Evolutionary conservation across 768 basidiomycete genomes (phyloP).

Genomic region (Boletellus sp.): DNA sequence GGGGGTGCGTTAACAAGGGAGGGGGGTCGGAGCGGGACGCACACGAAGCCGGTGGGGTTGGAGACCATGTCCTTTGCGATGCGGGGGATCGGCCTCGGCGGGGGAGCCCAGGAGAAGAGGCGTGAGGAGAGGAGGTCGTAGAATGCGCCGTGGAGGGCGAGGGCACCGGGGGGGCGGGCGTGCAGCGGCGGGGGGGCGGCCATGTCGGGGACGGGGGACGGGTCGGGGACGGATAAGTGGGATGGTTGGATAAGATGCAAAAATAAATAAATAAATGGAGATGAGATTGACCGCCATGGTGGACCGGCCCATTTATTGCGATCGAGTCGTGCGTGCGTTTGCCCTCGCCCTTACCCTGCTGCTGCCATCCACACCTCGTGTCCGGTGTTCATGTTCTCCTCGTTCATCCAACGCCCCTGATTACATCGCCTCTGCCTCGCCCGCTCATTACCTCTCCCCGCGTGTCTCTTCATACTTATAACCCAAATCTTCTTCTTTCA

Average conservation of each 20-base stretch:
- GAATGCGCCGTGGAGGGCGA: conserved; percentile 80
- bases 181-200: neutral
- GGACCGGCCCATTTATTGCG: conserved; percentile 28
- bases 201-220: conserved; percentile 6
- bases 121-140: conserved; percentile 76
- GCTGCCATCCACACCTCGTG: conserved; percentile 47
- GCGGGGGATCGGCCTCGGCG: conserved; percentile 52
- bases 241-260: no score
- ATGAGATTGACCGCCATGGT: neutral
- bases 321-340: conserved; percentile 23
- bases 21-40: conserved; percentile 33
- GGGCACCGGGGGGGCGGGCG: conserved; percentile 31
- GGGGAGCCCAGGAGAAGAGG: conserved; percentile 48
- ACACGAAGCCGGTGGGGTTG: conserved; percentile 80
- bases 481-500: conserved; percentile 53
- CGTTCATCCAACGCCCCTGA: conserved; percentile 45
- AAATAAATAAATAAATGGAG: neutral
- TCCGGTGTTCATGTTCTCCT: conserved; percentile 47
- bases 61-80: conserved; percentile 91
- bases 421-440: conserved; percentile 40
- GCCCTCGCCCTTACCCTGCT: conserved; percentile 36
- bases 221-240: neutral
- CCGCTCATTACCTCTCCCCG: conserved; percentile 41
- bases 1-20: neutral
- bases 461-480: conserved; percentile 44